A percentile compares a stretch with the other conserved stretches of the same genome.
These are phyloP conservation scores for Polyporus arcularius DNA, from an alignment of 768 basidiomycete genomes.

Conservation along the genomic window DNA sequence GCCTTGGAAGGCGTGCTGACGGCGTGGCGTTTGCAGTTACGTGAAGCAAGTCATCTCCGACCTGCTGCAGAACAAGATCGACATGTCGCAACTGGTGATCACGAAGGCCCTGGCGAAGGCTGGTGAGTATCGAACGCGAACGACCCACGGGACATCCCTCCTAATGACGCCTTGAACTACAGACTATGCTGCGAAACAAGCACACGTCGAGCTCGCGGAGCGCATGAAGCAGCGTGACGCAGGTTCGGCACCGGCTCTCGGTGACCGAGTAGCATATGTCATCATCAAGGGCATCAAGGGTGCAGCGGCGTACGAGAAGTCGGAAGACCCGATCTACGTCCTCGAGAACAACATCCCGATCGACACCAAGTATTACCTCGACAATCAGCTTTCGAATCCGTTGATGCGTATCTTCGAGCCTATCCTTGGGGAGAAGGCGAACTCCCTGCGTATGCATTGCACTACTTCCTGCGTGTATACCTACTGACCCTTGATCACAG, in stretches of 20 bases:
- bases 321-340: slow-evolving; percentile 96
- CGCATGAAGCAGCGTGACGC: slow-evolving; percentile 97
- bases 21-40: slow-evolving; percentile 53
- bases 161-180: not conserved
- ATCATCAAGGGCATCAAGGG: slow-evolving; percentile 97
- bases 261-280: slow-evolving; percentile 98
- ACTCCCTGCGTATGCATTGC: slow-evolving; percentile 59
- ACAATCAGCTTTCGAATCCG: slow-evolving; percentile 97
- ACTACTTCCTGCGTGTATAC: slow-evolving; percentile 4
- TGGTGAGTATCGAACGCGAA: slow-evolving; percentile 44
- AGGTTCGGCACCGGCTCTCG: slow-evolving; percentile 94
- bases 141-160: not conserved
- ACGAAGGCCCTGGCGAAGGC: slow-evolving; percentile 94
- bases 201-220: slow-evolving; percentile 93
- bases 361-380: slow-evolving; percentile 97
- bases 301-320: slow-evolving; percentile 97
- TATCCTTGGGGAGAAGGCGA: slow-evolving; percentile 90
- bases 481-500: slow-evolving; percentile 40
- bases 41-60: slow-evolving; percentile 93
- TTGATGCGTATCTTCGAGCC: slow-evolving; percentile 98
- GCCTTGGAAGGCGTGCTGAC: not conserved
- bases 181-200: slow-evolving; percentile 96
- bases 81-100: slow-evolving; percentile 99
- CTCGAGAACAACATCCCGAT: slow-evolving; percentile 98
- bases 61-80: slow-evolving; percentile 92